phyloP scores from a whole-genome alignment of 441 rosid species.

The Pelargonium citronellum region DNA sequence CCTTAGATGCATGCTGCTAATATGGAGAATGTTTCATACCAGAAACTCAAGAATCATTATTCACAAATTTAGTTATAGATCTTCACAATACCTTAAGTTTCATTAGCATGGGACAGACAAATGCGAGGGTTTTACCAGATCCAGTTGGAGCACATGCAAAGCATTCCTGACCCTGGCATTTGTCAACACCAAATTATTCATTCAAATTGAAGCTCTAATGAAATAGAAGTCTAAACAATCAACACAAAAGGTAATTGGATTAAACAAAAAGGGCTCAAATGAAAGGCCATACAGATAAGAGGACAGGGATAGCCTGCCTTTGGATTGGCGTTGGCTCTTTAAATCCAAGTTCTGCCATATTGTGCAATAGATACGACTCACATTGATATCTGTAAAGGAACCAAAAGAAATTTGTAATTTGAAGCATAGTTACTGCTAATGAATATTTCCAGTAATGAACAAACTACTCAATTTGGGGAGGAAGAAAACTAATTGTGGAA shows the following conservation, averaged over 20 bases:
- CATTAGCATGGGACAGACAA: slow-evolving; percentile 82
- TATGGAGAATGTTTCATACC: slow-evolving; percentile 3
- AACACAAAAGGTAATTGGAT: neutral
- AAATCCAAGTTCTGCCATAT: slow-evolving; percentile 69
- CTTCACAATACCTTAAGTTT: slow-evolving; percentile 65
- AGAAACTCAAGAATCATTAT: slow-evolving; percentile 21
- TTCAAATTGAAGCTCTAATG: neutral
- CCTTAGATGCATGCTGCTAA: slow-evolving; percentile 47
- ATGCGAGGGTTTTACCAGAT: slow-evolving; percentile 86
- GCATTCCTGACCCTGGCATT: slow-evolving; percentile 71
- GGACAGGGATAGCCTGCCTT: slow-evolving; percentile 86
- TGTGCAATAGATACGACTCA: slow-evolving; percentile 48
- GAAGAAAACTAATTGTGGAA: neutral
- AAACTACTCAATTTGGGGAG: too few species aligned
- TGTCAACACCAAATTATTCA: neutral
- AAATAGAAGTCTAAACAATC: neutral
- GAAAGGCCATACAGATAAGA: slow-evolving; percentile 61
- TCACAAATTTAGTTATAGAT: slow-evolving; percentile 10
- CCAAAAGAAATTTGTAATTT: slow-evolving; percentile 12
- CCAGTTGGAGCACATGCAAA: slow-evolving; percentile 97
- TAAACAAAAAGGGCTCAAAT: slow-evolving; percentile 11
- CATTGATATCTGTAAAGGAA: slow-evolving; percentile 54
- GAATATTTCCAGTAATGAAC: too few species aligned
- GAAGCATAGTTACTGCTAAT: neutral
- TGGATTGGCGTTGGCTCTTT: slow-evolving; percentile 94